Conservation (phyloP, 352 stramenopile species). For the Stramenopiles sp. region DNA sequence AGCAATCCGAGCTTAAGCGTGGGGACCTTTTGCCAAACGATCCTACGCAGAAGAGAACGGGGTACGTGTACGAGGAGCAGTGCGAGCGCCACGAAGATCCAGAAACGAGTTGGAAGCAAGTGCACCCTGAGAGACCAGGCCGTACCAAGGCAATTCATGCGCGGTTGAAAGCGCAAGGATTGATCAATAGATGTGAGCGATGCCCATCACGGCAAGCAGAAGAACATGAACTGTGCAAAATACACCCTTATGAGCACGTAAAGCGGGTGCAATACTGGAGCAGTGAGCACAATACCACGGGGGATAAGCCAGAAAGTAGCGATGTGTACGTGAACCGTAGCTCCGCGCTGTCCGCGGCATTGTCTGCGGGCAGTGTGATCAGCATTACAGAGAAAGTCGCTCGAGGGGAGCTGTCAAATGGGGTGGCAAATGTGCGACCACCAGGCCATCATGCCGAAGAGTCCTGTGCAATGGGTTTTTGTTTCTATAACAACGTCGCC, state of each 20-base stretch:
- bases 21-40: neutral
- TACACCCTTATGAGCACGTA: neutral
- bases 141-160: neutral
- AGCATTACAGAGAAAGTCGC: neutral
- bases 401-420: conserved; percentile 28
- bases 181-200: neutral
- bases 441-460: conserved; percentile 71
- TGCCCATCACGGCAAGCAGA: neutral
- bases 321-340: neutral
- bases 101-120: neutral
- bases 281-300: neutral
- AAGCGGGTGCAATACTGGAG: neutral
- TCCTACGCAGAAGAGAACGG: neutral
- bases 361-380: neutral
- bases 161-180: neutral
- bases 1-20: neutral
- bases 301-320: neutral
- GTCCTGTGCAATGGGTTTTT: conserved; percentile 46
- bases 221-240: neutral
- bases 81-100: neutral
- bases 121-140: neutral
- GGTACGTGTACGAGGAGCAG: neutral
- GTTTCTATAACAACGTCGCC: conserved; percentile 58
- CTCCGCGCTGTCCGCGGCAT: neutral
- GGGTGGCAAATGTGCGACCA: conserved; percentile 59